phyloP scores from a whole-genome alignment of 805 yeast species.

The Candida dajiaensis region DNA sequence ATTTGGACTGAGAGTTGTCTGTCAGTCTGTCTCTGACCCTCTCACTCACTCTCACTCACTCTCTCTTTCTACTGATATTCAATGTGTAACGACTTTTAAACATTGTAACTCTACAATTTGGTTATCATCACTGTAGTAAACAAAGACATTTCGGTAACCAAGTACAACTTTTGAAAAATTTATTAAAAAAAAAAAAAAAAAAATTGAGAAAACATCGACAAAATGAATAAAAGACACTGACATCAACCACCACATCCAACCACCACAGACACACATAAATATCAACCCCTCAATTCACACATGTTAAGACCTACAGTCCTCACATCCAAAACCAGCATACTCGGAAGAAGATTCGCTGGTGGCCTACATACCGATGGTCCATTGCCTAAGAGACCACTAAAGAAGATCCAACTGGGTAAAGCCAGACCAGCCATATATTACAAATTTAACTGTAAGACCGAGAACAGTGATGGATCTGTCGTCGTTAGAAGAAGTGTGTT shows the following conservation, averaged over 20 bases:
- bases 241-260: background rate
- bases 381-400: conserved; percentile 50
- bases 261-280: too few species aligned
- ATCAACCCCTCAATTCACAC: background rate
- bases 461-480: conserved; percentile 92
- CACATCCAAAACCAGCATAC: conserved; percentile 1
- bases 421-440: conserved; percentile 92
- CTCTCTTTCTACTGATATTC: too few species aligned
- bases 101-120: background rate
- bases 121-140: background rate
- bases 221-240: too few species aligned
- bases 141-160: background rate
- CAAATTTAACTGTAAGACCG: conserved; percentile 84
- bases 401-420: conserved; percentile 69
- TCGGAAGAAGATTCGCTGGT: conserved; percentile 8
- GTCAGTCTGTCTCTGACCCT: too few species aligned
- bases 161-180: background rate
- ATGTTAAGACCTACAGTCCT: background rate
- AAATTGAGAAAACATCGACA: background rate
- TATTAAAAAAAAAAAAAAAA: too few species aligned
- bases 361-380: conserved; percentile 16
- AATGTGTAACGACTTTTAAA: background rate
- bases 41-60: too few species aligned
- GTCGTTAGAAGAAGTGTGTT: conserved; percentile 75
- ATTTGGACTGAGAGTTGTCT: conserved; percentile 1